Base-by-base conservation (phyloP, 208 protist species). In the Wallacemonas rigidus region DNA sequence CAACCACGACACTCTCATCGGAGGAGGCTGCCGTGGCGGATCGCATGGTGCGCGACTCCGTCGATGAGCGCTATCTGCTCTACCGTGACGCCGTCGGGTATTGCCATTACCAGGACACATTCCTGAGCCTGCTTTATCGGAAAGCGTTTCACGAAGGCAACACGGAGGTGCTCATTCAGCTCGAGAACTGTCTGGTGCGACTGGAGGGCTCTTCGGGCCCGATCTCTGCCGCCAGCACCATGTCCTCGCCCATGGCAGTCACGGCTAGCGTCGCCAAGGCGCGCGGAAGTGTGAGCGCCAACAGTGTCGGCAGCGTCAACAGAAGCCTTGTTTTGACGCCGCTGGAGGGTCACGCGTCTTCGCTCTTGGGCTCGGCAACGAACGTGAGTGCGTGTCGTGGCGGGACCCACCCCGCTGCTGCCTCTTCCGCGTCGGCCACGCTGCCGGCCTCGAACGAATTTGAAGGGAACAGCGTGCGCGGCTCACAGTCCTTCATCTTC, bases 21-120 rank as follows among this genome's bases (percentile, higher is more conserved):
- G 72, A 79, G 38, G 81, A 92, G 60, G 54, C 51, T 2, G 5
- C 56, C 14, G 68, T 71, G 4, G 76, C 86, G 38, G 54, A 83
- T 4, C 54, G 72, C 9, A 53, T 95, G 2, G 55, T 93, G 50
- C 75, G 74, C 43, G 87, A 92, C n/a, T 87, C 82, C 1, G 72
- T 94, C 35, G 88, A 93, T 70, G 86, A 94, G 48, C 81, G 88
- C n/a, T 94, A 94, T 72, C 45, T 89, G 5, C 72, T 97, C 11
- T 97, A 95, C 67, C 82, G 80, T 11, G 44, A 79, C 3, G 70
- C 75, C 1, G 72, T 76, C 6, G 92, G 92, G 15, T 74, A 76
- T 15, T 87, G 85, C 69, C 58, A 81, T 7, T 86, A 83, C 26
- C 88, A 94, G 26, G 81, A 91, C 61, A 92, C 92, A 14, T 82